A percentile compares a stretch with the other conserved stretches of the same genome.
Conservation (phyloP, 148 eudicot species). For the Rhododendron henanense region DNA sequence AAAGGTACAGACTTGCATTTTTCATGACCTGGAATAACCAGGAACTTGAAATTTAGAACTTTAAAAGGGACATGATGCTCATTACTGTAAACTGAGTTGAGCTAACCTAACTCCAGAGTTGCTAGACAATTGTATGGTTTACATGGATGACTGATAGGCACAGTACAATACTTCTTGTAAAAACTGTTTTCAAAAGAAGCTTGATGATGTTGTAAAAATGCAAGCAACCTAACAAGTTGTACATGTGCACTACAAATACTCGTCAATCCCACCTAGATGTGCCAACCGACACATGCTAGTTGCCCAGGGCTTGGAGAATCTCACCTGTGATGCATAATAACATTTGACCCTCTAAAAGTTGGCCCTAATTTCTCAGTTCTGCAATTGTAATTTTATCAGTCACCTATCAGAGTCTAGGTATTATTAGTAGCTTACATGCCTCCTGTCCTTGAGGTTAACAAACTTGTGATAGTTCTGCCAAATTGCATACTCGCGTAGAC, state of each 20-base stretch:
- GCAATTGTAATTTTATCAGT: not conserved
- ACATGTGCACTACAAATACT: not conserved
- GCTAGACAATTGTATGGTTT: not conserved
- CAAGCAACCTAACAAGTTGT: not conserved
- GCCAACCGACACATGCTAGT: not conserved
- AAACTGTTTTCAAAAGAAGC: not conserved
- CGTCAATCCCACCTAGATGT: not conserved
- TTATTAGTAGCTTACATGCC: not conserved
- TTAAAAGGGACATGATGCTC: not conserved
- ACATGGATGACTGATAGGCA: constrained; percentile 2
- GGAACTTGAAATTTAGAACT: not conserved
- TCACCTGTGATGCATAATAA: not conserved
- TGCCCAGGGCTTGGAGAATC: not conserved
- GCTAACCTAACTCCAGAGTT: not conserved
- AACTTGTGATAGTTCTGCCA: not conserved
- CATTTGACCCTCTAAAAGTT: not conserved
- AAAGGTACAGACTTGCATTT: not conserved
- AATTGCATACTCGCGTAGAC: not conserved
- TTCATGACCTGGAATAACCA: not conserved
- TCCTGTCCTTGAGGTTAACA: not conserved
- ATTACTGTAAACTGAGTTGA: not conserved
- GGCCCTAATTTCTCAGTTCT: not conserved
- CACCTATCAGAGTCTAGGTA: not conserved
- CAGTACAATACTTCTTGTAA: not conserved
- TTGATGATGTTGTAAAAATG: not conserved